phyloP scores from a whole-genome alignment of 306 rosid species.

The Amphicarpaea edgeworthii region DNA sequence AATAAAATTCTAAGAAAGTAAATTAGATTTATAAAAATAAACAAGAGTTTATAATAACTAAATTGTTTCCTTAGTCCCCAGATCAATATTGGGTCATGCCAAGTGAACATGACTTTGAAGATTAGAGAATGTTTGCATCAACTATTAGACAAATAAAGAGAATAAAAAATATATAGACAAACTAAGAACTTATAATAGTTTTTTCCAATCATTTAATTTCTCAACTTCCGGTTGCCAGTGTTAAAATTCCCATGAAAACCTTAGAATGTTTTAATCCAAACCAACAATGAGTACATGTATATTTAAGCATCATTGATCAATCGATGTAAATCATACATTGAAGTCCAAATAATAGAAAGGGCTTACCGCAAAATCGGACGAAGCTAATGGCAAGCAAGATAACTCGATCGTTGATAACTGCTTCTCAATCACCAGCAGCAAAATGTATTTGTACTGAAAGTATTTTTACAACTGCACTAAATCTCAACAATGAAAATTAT shows the following conservation, averaged over 20 bases:
- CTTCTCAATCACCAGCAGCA: conserved; percentile 3
- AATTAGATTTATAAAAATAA: too few relatives aligned
- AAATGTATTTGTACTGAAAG: background rate
- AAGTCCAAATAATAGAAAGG: background rate
- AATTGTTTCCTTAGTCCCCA: background rate
- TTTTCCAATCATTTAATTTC: background rate
- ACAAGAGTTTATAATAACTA: background rate
- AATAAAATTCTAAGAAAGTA: too few relatives aligned
- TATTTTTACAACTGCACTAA: background rate
- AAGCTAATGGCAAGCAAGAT: background rate
- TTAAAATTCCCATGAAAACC: background rate
- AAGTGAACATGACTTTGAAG: background rate
- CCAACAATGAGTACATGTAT: background rate
- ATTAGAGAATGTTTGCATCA: background rate
- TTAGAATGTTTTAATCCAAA: background rate
- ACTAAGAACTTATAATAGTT: background rate
- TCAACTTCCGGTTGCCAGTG: too few relatives aligned
- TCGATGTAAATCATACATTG: background rate
- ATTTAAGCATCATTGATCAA: background rate
- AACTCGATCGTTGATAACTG: background rate
- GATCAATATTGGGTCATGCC: background rate
- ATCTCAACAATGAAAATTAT: background rate
- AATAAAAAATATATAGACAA: background rate
- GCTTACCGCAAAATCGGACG: background rate
- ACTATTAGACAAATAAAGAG: background rate